phyloP scores from a whole-genome alignment of 768 basidiomycete species.

The Trametes maxima region DNA sequence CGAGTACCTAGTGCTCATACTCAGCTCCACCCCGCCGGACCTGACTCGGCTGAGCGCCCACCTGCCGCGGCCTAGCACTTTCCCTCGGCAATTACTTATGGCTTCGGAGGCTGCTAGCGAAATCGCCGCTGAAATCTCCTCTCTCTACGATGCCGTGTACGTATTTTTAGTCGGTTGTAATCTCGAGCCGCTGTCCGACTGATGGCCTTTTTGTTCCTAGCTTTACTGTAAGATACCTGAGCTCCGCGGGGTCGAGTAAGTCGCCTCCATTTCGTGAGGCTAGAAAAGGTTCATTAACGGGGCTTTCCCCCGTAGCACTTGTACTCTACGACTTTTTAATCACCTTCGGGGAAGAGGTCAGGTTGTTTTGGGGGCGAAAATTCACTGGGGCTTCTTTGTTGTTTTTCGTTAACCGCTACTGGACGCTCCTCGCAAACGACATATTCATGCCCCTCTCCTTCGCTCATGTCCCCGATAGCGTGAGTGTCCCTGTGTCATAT shows the following conservation, averaged over 20 bases:
- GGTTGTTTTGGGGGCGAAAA: conserved; percentile 1
- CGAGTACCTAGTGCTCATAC: no score
- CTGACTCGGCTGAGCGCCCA: no score
- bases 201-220: no score
- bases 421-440: not conserved
- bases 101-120: no score
- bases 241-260: not conserved
- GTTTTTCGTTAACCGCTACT: conserved; percentile 3
- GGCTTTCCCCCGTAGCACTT: not conserved
- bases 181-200: no score
- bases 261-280: not conserved
- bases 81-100: no score
- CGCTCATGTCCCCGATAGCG: not conserved
- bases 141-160: no score
- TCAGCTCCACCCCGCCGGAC: no score
- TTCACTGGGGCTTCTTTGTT: conserved; percentile 1
- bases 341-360: not conserved
- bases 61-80: no score
- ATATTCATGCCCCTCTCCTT: not conserved
- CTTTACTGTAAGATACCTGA: no score
- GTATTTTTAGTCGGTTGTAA: no score
- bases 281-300: not conserved
- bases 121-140: no score
- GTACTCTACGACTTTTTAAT: conserved; percentile 3
- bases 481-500: not conserved